Evolutionary conservation across 306 rosid species (phyloP).

Genomic region (Alnus glutinosa): DNA sequence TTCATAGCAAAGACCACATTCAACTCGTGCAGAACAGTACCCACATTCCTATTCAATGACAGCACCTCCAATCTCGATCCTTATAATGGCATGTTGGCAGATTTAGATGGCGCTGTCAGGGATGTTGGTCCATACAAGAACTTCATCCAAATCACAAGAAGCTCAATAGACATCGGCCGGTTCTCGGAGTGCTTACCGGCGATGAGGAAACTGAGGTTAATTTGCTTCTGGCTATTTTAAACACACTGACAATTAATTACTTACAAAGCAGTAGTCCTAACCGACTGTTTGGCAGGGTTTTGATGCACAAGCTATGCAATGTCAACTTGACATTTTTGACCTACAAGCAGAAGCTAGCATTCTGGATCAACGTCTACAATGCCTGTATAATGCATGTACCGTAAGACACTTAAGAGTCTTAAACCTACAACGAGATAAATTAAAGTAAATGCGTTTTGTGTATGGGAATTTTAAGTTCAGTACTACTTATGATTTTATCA

Average conservation of each 20-base stretch:
- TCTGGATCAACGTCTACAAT: constrained; percentile 95
- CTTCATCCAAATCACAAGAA: constrained; percentile 69
- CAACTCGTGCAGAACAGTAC: constrained; percentile 50
- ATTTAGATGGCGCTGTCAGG: constrained; percentile 53
- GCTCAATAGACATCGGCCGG: constrained; percentile 46
- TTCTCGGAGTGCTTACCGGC: constrained; percentile 49
- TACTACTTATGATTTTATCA: background rate
- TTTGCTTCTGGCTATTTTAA: constrained; percentile 21
- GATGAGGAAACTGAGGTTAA: constrained; percentile 58
- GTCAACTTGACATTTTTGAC: constrained; percentile 72
- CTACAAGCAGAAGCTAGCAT: constrained; percentile 89
- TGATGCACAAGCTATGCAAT: constrained; percentile 60
- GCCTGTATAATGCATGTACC: constrained; percentile 98
- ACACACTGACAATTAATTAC: background rate
- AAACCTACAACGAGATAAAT: constrained; percentile 9
- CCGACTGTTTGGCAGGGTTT: constrained; percentile 41
- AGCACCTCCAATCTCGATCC: constrained; percentile 58
- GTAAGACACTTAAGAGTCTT: constrained; percentile 52
- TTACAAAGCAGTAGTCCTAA: background rate
- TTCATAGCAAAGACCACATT: constrained; percentile 56
- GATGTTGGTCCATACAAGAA: constrained; percentile 79
- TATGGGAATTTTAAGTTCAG: background rate
- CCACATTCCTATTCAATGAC: constrained; percentile 54
- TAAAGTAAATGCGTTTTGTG: background rate
- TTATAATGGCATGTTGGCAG: constrained; percentile 55